Evolutionary conservation across 2,329 filamentous ascomycete genomes (phyloP).

Genomic region (Thermothelomyces thermophilus): DNA sequence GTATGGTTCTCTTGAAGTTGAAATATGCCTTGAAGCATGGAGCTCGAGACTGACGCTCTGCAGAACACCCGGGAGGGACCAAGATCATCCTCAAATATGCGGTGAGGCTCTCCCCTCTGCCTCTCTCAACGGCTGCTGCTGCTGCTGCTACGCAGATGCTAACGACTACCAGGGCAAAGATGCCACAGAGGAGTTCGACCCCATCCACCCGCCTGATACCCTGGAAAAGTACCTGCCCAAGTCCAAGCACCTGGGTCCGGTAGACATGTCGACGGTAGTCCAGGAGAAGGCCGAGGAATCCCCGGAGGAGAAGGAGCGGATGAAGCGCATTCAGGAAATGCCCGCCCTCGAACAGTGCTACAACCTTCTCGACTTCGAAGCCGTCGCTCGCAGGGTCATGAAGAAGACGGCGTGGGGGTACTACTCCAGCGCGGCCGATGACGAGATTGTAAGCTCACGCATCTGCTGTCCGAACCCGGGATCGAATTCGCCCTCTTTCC

Average conservation of each 20-base stretch:
- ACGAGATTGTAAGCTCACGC: conserved; percentile 63
- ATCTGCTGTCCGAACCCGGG: not conserved
- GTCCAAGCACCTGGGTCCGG: conserved; percentile 81
- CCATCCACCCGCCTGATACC: conserved; percentile 82
- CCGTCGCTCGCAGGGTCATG: conserved; percentile 83
- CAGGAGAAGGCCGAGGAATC: conserved; percentile 60
- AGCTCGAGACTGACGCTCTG: conserved; percentile 23
- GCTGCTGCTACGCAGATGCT: not conserved
- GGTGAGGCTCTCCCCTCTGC: conserved; percentile 37
- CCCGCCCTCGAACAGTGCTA: conserved; percentile 82
- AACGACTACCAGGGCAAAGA: conserved; percentile 63
- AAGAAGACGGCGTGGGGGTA: conserved; percentile 97
- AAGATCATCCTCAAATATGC: conserved; percentile 97
- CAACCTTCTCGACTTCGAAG: conserved; percentile 93
- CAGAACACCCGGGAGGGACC: conserved; percentile 79
- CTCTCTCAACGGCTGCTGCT: not conserved
- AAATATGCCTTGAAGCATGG: conserved; percentile 58
- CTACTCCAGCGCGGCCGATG: conserved; percentile 88
- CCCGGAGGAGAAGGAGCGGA: conserved; percentile 54
- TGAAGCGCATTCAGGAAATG: conserved; percentile 67
- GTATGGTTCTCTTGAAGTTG: conserved; percentile 32
- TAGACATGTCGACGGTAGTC: conserved; percentile 77
- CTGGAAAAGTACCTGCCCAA: conserved; percentile 76
- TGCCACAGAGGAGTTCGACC: conserved; percentile 85
- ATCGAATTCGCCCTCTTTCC: too few relatives aligned